These are phyloP conservation scores for Craterostigma plantagineum DNA, from an alignment of 257 asterid species.

Conservation along the genomic window DNA sequence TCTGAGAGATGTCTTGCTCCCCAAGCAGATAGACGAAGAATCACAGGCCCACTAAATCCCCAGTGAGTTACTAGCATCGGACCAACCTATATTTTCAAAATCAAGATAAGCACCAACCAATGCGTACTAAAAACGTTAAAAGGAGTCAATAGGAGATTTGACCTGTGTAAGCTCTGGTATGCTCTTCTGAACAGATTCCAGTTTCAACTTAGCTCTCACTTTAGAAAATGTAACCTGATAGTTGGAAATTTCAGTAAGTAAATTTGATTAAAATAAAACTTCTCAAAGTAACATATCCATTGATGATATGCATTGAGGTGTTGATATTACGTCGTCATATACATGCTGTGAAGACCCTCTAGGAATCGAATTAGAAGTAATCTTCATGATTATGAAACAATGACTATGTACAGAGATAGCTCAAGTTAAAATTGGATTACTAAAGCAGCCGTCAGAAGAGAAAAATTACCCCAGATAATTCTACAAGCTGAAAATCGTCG, in stretches of 20 bases:
- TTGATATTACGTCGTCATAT: too few species aligned
- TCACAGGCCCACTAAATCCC: constrained; percentile 97
- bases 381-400: too few species aligned
- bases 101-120: constrained; percentile 12
- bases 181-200: constrained; percentile 38
- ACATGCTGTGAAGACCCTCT: too few species aligned
- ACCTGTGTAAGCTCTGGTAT: constrained; percentile 82
- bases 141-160: constrained; percentile 14
- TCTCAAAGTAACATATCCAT: too few species aligned
- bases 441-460: not conserved
- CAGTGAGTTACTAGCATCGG: constrained; percentile 91
- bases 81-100: constrained; percentile 47
- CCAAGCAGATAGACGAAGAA: constrained; percentile 94
- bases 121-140: constrained; percentile 5
- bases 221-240: constrained; percentile 63
- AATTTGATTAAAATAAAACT: not conserved
- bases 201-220: constrained; percentile 60
- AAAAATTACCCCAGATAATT: constrained; percentile 79
- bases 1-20: constrained; percentile 78
- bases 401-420: too few species aligned
- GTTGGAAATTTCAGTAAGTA: too few species aligned
- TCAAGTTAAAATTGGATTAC: too few species aligned
- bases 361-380: too few species aligned
- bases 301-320: too few species aligned
- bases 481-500: constrained; percentile 51